phyloP scores from a whole-genome alignment of 2,329 filamentous ascomycete species.

The Lithohypha guttulata region DNA sequence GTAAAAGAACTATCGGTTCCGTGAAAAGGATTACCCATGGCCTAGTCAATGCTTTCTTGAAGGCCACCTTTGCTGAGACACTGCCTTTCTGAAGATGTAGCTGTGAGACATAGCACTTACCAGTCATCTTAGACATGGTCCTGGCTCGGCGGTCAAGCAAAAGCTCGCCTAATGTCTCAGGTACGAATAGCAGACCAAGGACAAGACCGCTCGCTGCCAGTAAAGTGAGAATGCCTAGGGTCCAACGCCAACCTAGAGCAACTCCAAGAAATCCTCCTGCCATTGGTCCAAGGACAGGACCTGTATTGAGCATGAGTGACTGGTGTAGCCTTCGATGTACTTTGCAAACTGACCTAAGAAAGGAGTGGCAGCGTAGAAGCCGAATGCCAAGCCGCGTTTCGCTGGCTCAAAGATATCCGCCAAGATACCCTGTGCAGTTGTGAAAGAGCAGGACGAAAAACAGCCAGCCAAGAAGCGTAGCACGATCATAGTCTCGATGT shows the following conservation, averaged over 20 bases:
- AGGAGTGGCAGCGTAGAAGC: constrained; percentile 43
- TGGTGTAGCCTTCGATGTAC: no score
- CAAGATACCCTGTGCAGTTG: constrained; percentile 57
- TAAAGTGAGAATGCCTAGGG: constrained; percentile 51
- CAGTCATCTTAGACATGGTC: constrained; percentile 41
- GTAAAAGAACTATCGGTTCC: constrained; percentile 57
- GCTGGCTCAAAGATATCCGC: constrained; percentile 53
- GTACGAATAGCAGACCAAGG: constrained; percentile 39
- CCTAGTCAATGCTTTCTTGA: constrained; percentile 47
- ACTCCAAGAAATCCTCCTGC: constrained; percentile 31
- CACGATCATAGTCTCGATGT: constrained; percentile 55
- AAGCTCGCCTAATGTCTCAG: constrained; percentile 51
- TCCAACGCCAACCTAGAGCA: constrained; percentile 53
- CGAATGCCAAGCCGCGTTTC: constrained; percentile 54
- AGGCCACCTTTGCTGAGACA: constrained; percentile 25
- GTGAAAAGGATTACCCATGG: constrained; percentile 59
- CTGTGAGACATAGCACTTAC: constrained; percentile 46
- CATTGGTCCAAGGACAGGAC: constrained; percentile 47
- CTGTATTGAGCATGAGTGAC: no score
- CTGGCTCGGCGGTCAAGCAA: constrained; percentile 40
- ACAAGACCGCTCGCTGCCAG: constrained; percentile 53
- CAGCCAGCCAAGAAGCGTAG: constrained; percentile 47
- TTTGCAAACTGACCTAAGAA: no score
- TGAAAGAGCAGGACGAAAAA: constrained; percentile 44
- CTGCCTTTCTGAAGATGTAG: constrained; percentile 36